Evolutionary conservation across 2,329 filamentous ascomycete genomes (phyloP).

Genomic region (Cryphonectria japonica): DNA sequence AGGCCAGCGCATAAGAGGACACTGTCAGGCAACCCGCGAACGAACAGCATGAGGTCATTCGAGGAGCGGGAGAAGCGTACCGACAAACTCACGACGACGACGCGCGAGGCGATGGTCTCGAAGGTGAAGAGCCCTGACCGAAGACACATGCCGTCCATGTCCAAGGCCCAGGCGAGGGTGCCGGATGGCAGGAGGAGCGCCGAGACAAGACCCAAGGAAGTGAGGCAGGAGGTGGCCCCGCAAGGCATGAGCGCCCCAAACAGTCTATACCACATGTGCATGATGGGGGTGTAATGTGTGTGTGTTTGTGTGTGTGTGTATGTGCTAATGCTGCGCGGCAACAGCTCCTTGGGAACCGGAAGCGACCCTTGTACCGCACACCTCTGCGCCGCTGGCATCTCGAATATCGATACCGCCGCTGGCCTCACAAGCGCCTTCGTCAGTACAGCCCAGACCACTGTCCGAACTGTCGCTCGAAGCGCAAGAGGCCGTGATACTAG

Average conservation of each 20-base stretch:
- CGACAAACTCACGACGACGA: constrained; percentile 61
- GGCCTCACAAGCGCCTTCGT: constrained; percentile 71
- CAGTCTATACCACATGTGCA: constrained; percentile 3
- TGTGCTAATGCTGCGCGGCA: constrained; percentile 35
- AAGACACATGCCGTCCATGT: constrained; percentile 41
- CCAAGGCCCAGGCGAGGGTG: constrained; percentile 40
- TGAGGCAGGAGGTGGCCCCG: constrained; percentile 50
- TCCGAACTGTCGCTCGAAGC: constrained; percentile 73
- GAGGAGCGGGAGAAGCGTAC: constrained; percentile 62
- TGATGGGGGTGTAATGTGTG: background rate
- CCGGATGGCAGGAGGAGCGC: constrained; percentile 46
- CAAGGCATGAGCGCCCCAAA: constrained; percentile 46
- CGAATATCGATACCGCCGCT: constrained; percentile 63
- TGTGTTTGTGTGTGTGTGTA: too few species aligned
- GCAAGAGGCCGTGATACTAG: constrained; percentile 85
- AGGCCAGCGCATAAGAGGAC: constrained; percentile 56
- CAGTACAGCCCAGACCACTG: constrained; percentile 70
- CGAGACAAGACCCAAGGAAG: constrained; percentile 50
- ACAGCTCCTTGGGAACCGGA: constrained; percentile 75
- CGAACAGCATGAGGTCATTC: constrained; percentile 49
- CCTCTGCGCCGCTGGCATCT: constrained; percentile 72
- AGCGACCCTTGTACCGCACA: constrained; percentile 71
- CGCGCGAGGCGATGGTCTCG: constrained; percentile 64
- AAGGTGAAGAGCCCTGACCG: constrained; percentile 63
- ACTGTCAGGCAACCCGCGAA: constrained; percentile 60